phyloP scores from a whole-genome alignment of 2,329 filamentous ascomycete species.

The Apiospora pterosperma region DNA sequence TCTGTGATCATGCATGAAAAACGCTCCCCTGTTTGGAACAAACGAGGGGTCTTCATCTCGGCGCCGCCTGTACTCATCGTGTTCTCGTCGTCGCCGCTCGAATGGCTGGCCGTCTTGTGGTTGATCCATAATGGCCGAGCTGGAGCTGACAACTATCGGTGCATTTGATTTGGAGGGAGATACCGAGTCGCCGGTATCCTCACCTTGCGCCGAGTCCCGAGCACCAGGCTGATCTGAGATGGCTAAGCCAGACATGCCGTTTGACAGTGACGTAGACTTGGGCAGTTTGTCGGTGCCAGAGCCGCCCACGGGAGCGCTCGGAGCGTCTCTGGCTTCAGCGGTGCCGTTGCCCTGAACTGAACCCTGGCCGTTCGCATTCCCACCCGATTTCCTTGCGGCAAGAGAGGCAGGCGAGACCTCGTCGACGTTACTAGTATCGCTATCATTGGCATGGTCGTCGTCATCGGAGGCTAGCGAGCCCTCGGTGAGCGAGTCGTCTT shows the following conservation, averaged over 20 bases:
- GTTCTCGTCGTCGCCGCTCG: conserved; percentile 76
- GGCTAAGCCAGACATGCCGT: conserved; percentile 45
- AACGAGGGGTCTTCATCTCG: conserved; percentile 88
- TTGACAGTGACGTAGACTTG: conserved; percentile 27
- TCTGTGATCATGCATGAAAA: conserved; percentile 95
- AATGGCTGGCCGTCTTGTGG: conserved; percentile 55
- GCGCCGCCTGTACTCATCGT: conserved; percentile 86
- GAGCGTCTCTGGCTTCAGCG: conserved; percentile 19
- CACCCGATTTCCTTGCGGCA: conserved; percentile 23
- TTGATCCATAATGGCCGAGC: conserved; percentile 37
- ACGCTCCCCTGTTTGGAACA: conserved; percentile 88
- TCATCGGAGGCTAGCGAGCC: conserved; percentile 62
- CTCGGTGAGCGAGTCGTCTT: conserved; percentile 65
- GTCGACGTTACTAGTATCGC: conserved; percentile 62
- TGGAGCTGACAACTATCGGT: conserved; percentile 54
- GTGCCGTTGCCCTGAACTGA: conserved; percentile 21
- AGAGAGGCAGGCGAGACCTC: conserved; percentile 46
- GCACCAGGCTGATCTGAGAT: conserved; percentile 35
- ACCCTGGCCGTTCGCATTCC: conserved; percentile 25
- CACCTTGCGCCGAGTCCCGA: conserved; percentile 38
- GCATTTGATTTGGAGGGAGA: conserved; percentile 39
- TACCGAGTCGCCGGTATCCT: conserved; percentile 33
- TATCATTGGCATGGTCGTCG: conserved; percentile 55
- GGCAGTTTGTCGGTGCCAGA: conserved; percentile 26
- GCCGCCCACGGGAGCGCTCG: conserved; percentile 21